Evolutionary conservation across 2,329 filamentous ascomycete species (phyloP).

Genomic region (Aureobasidium sp.): DNA sequence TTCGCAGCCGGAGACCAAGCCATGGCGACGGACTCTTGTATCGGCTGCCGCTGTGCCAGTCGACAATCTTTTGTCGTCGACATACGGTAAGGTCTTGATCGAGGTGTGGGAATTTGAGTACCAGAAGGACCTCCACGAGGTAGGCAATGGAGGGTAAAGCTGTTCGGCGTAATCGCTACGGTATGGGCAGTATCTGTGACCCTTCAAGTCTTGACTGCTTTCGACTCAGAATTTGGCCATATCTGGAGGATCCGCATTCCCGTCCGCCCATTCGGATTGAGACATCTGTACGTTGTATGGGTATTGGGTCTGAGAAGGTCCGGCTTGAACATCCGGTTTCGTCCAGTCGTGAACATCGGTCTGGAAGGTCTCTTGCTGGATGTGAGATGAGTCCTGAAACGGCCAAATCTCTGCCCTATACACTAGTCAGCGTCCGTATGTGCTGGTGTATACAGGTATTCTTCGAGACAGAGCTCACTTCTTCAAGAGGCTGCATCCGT

Average conservation of each 20-base stretch:
- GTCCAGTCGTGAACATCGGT: neutral
- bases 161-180: neutral
- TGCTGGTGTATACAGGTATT: neutral
- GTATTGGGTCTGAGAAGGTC: neutral
- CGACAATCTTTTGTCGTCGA: neutral
- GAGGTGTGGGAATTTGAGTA: neutral
- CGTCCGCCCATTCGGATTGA: neutral
- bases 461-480: neutral
- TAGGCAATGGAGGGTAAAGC: neutral
- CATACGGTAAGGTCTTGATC: neutral
- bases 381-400: neutral
- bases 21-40: neutral
- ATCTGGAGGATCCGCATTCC: neutral
- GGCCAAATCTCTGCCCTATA: constrained; percentile 1
- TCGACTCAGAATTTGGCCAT: neutral
- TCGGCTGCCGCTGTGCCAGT: neutral
- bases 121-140: neutral
- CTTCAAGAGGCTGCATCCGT: neutral
- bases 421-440: neutral
- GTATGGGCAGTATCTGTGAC: neutral
- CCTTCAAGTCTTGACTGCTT: neutral
- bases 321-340: neutral
- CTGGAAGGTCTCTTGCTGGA: neutral
- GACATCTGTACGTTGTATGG: neutral
- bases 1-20: neutral